These are phyloP conservation scores for Fusarium odoratissimum DNA, from an alignment of 2,329 filamentous ascomycete genomes.

Conservation along the genomic window DNA sequence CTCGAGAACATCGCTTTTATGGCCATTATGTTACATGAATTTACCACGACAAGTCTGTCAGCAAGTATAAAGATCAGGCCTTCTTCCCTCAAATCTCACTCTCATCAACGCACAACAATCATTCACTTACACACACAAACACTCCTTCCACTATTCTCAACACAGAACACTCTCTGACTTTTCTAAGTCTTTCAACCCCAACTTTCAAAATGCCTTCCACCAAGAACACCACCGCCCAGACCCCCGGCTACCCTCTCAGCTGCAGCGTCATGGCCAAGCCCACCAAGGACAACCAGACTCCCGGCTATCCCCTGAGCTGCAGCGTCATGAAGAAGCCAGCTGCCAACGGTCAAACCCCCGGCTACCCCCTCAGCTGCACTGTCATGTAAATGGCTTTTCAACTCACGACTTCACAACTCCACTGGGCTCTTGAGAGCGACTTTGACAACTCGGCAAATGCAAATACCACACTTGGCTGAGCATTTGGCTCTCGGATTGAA, in stretches of 20 bases:
- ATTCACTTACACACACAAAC: constrained; percentile 30
- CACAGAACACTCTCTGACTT: constrained; percentile 38
- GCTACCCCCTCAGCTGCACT: constrained; percentile 47
- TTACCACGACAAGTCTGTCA: not conserved
- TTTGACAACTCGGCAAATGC: not conserved
- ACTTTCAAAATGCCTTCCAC: constrained; percentile 49
- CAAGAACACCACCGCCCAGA: constrained; percentile 44
- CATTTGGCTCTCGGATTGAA: constrained; percentile 8
- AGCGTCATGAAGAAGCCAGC: constrained; percentile 47
- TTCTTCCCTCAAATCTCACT: not conserved
- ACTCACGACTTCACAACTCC: not conserved
- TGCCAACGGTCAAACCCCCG: constrained; percentile 26
- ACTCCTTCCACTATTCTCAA: constrained; percentile 45
- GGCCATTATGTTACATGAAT: not conserved
- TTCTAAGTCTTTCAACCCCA: constrained; percentile 43
- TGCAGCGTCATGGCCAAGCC: constrained; percentile 49
- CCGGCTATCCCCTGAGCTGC: constrained; percentile 46
- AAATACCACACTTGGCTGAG: not conserved
- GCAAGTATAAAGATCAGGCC: constrained; percentile 38
- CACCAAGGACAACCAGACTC: constrained; percentile 26
- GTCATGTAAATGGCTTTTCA: constrained; percentile 49
- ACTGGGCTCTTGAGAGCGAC: constrained; percentile 4
- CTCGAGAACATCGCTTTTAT: constrained; percentile 18
- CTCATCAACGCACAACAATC: constrained; percentile 23
- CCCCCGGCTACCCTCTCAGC: constrained; percentile 44